A percentile compares a stretch with the other conserved stretches of the same genome.
These are phyloP conservation scores for Parasitella parasitica DNA, from an alignment of 371 early-diverging fungal species.

Conservation along the genomic window DNA sequence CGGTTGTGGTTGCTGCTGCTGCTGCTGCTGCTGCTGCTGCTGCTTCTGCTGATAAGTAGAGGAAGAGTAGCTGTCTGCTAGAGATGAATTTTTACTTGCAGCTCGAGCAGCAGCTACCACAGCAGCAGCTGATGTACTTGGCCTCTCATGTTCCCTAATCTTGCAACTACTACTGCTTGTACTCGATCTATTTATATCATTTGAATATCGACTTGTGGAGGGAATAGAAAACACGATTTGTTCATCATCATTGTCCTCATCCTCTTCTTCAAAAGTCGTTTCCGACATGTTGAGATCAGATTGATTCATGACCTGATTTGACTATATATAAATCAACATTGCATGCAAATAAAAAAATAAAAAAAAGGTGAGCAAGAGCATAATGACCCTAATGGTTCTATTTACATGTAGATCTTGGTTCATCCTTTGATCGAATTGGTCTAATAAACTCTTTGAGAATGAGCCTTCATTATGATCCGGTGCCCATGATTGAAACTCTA, in stretches of 20 bases:
- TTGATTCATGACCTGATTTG: neutral
- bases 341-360: too few relatives aligned
- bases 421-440: neutral
- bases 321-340: neutral
- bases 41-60: too few relatives aligned
- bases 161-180: neutral
- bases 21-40: too few relatives aligned
- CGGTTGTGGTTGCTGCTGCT: neutral
- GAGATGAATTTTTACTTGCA: neutral
- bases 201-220: neutral
- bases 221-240: neutral
- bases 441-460: neutral
- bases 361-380: too few relatives aligned
- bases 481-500: neutral
- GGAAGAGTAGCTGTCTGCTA: neutral
- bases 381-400: neutral
- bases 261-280: neutral
- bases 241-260: neutral
- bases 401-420: neutral
- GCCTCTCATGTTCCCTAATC: slow-evolving; percentile 6
- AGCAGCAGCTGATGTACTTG: slow-evolving; percentile 10
- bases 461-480: neutral
- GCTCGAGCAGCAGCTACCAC: slow-evolving; percentile 1
- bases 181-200: neutral
- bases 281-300: neutral